Evolutionary conservation across 1,284 basidiomycete genomes (phyloP), one percentile per base, ranked within the genome.

Genomic region (Tilletia setariae): DNA sequence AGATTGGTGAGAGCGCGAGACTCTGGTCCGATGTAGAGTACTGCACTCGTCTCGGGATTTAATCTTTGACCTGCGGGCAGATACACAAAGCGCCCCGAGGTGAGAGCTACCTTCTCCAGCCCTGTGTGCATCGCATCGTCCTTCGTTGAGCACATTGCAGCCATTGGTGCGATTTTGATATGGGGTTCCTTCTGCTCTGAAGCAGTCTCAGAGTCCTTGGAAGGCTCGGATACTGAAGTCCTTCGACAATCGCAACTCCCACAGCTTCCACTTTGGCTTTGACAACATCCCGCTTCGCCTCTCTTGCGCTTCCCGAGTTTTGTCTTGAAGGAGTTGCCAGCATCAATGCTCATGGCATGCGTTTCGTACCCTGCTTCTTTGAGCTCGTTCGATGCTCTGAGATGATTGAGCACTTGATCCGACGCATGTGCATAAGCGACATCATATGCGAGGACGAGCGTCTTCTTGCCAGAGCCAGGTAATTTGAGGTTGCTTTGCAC

Each of bases 1-100:
- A 98, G 82, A 76, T 98, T 97, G 19, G 91, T 91, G 47, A 97
- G 85, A 0, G 87, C 87, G 6, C 94, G 86, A 66, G 89, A 90
- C 81, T 97, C 92, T 21, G 87, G 86, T 0, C 95, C 95, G 44
- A 98, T 85, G 81, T 94, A 97, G 64, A 94, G 56, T 15, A 61
- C 35, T 25, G 56, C 28, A 30, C 56, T 61, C 2, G 56, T 32
- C 4, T 28, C 23, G 9, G 56, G 28, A 7, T 61, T 30, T 3
- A 61, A 19, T 84, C 51, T 94, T 87, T 68, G 67, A 61, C 67
- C 78, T 75, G 59, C 77, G 49, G 42, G 79, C n/a, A 65, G 74
- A 1, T 35, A 68, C 43, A 61, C 64, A 69, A 1, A 65, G 63
- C 74, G 15, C 42, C 61, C 0, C 69, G 84, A 1, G 83, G 79